Conservation (phyloP, 1,139 yeast genomes). For the Taphrina populina region DNA sequence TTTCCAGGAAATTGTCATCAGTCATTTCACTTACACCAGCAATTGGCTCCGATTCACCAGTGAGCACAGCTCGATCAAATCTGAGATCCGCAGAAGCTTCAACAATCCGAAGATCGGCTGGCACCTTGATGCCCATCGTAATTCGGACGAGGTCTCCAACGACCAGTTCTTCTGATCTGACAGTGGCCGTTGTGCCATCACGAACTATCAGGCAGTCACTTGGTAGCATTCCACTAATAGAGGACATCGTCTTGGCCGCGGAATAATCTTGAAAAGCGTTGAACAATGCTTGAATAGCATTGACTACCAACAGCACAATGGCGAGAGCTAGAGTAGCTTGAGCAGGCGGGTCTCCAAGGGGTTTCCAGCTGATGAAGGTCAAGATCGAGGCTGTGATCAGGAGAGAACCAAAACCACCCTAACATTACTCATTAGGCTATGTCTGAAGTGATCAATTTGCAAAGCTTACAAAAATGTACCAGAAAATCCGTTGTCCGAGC, state of each 20-base stretch:
- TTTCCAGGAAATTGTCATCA: slow-evolving; percentile 50
- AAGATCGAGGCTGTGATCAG: slow-evolving; percentile 52
- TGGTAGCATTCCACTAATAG: slow-evolving; percentile 53
- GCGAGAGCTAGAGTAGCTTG: slow-evolving; percentile 53
- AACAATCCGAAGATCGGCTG: slow-evolving; percentile 91
- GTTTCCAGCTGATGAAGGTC: slow-evolving; percentile 54
- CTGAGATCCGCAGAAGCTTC: slow-evolving; percentile 79
- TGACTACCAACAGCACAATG: slow-evolving; percentile 50
- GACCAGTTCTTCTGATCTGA: slow-evolving; percentile 67
- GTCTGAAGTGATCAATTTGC: too few species aligned
- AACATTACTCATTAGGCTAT: slow-evolving; percentile 49
- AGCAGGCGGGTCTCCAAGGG: slow-evolving; percentile 55
- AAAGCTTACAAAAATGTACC: slow-evolving; percentile 30
- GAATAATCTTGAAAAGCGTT: slow-evolving; percentile 56
- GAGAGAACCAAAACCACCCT: slow-evolving; percentile 56
- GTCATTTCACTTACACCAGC: slow-evolving; percentile 45
- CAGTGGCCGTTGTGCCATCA: slow-evolving; percentile 61
- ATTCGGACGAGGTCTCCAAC: slow-evolving; percentile 77
- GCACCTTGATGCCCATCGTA: slow-evolving; percentile 76
- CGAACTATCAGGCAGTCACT: slow-evolving; percentile 62
- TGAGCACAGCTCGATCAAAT: slow-evolving; percentile 56
- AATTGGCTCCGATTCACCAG: slow-evolving; percentile 54
- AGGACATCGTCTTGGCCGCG: slow-evolving; percentile 53
- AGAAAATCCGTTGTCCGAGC: slow-evolving; percentile 17
- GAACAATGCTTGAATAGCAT: slow-evolving; percentile 53